A percentile compares a stretch with the other conserved stretches of the same genome.
These are phyloP conservation scores for Pisolithus orientalis DNA, from an alignment of 768 basidiomycete species.

Conservation along the genomic window DNA sequence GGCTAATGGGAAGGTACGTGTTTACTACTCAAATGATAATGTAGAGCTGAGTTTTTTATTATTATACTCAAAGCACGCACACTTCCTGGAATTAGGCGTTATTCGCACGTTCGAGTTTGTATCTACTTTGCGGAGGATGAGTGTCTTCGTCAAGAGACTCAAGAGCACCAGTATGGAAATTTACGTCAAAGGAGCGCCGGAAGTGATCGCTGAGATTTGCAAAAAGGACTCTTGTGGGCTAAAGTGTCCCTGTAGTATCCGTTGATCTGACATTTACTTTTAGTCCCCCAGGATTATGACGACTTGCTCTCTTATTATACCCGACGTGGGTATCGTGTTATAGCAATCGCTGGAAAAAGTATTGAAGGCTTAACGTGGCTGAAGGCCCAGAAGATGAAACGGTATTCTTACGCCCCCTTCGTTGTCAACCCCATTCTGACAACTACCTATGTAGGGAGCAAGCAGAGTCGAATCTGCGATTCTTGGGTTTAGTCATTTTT, in stretches of 20 bases:
- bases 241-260: background rate
- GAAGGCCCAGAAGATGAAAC: conserved; percentile 92
- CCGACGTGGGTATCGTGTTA: conserved; percentile 92
- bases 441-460: conserved; percentile 58
- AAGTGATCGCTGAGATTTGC: conserved; percentile 96
- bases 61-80: conserved; percentile 61
- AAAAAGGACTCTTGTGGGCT: conserved; percentile 82
- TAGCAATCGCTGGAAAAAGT: conserved; percentile 95
- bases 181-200: conserved; percentile 98
- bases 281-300: conserved; percentile 95
- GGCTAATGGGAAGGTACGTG: conserved; percentile 65
- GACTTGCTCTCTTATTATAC: conserved; percentile 97
- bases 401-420: conserved; percentile 37
- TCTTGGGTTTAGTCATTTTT: conserved; percentile 94
- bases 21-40: background rate
- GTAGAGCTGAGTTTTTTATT: conserved; percentile 2
- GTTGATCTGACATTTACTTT: conserved; percentile 9
- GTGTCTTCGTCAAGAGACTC: conserved; percentile 92
- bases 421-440: conserved; percentile 6
- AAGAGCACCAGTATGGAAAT: conserved; percentile 95
- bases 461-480: conserved; percentile 84
- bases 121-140: conserved; percentile 90
- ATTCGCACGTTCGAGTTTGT: conserved; percentile 96
- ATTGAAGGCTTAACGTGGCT: conserved; percentile 93
- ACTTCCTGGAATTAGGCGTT: conserved; percentile 95